Percentiles rank a stretch among this genome's conserved stretches.
These are phyloP conservation scores for Apophysomyces sp. DNA, from an alignment of 371 early-diverging fungal species.

Conservation along the genomic window DNA sequence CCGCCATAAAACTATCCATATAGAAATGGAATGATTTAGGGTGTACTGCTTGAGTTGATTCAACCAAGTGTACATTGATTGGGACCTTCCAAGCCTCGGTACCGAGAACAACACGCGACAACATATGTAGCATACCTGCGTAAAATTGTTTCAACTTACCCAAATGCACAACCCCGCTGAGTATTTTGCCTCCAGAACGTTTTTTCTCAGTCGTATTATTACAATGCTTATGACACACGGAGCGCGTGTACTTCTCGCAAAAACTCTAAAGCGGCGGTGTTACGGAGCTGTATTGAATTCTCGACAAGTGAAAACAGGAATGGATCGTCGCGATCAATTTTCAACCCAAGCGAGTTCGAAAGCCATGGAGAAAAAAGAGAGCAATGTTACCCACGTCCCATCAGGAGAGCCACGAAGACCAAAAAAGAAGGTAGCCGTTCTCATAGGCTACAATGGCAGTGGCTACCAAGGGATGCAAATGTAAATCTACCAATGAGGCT, in stretches of 20 bases:
- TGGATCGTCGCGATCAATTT: conserved; percentile 33
- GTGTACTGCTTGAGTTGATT: too few relatives aligned
- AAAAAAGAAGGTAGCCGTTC: conserved; percentile 86
- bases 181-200: too few relatives aligned
- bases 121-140: too few relatives aligned
- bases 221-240: background rate
- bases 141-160: too few relatives aligned
- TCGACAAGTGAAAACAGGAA: conserved; percentile 37
- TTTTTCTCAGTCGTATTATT: too few relatives aligned
- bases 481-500: conserved; percentile 37
- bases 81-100: too few relatives aligned
- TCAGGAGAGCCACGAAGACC: conserved; percentile 50
- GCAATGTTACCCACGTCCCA: background rate
- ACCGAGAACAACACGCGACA: too few relatives aligned
- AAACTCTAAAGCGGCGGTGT: background rate
- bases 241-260: background rate
- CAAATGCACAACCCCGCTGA: too few relatives aligned
- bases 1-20: too few relatives aligned
- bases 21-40: too few relatives aligned
- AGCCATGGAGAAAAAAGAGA: background rate
- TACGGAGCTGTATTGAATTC: background rate
- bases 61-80: too few relatives aligned
- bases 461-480: conserved; percentile 96
- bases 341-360: conserved; percentile 15
- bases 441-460: conserved; percentile 94